Percentiles rank a stretch among this genome's conserved stretches.
These are phyloP conservation scores for Westerdykella sp. DNA, from an alignment of 2,329 filamentous ascomycete species.

Conservation along the genomic window DNA sequence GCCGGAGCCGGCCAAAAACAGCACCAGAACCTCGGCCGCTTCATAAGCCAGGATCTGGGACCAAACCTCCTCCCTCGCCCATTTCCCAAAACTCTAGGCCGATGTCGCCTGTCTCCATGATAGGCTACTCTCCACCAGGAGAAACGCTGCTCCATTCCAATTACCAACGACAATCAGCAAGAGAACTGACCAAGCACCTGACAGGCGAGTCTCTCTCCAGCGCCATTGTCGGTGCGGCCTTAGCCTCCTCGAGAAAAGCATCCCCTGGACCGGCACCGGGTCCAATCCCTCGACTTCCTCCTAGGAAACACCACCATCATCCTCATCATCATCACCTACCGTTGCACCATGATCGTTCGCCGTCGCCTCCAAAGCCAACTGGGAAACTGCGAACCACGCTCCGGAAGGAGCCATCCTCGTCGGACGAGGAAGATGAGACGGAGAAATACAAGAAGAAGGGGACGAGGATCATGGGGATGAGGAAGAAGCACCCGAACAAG, in stretches of 20 bases:
- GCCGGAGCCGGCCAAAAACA: constrained; percentile 6
- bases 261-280: constrained; percentile 35
- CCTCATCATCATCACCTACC: constrained; percentile 25
- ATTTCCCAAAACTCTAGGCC: constrained; percentile 10
- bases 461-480: constrained; percentile 49
- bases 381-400: constrained; percentile 60
- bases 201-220: constrained; percentile 61
- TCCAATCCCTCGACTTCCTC: constrained; percentile 35
- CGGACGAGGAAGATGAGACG: constrained; percentile 49
- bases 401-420: constrained; percentile 45
- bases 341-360: constrained; percentile 34
- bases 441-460: constrained; percentile 49
- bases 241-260: constrained; percentile 56
- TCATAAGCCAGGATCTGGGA: constrained; percentile 18
- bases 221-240: constrained; percentile 68
- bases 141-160: constrained; percentile 34
- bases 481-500: constrained; percentile 56
- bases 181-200: constrained; percentile 43
- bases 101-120: constrained; percentile 18
- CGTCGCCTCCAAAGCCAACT: constrained; percentile 36
- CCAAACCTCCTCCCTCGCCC: constrained; percentile 23
- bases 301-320: constrained; percentile 33
- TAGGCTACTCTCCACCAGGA: constrained; percentile 13
- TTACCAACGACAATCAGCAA: constrained; percentile 34
- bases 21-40: constrained; percentile 24